These are phyloP conservation scores for Agaricales sp. DNA, from an alignment of 1,284 basidiomycete genomes.

Conservation along the genomic window DNA sequence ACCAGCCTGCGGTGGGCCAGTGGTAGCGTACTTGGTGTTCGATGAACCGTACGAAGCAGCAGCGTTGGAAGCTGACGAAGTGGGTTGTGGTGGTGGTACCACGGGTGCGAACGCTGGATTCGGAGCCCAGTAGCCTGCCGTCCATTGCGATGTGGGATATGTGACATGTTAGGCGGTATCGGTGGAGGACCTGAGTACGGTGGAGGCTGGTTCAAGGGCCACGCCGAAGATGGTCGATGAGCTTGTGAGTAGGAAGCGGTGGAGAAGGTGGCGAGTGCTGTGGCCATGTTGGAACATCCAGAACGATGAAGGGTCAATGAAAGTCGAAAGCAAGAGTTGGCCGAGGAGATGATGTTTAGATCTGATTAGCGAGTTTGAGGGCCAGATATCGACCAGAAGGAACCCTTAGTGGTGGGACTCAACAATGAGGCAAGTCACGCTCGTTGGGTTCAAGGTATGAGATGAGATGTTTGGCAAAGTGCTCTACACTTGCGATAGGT, in stretches of 20 bases:
- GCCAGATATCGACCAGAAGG: not conserved
- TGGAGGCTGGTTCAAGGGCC: not conserved
- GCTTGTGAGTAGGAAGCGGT: not conserved
- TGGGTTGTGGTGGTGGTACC: slow-evolving; percentile 4
- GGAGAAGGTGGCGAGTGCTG: not conserved
- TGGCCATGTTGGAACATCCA: not conserved
- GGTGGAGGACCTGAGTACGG: slow-evolving; percentile 35
- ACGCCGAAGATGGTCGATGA: too few relatives aligned
- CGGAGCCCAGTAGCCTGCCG: slow-evolving; percentile 34
- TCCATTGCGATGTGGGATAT: slow-evolving; percentile 33
- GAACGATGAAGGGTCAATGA: too few relatives aligned
- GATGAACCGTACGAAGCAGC: not conserved
- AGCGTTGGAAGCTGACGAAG: not conserved
- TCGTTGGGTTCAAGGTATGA: not conserved
- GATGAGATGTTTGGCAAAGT: not conserved
- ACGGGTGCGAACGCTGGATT: slow-evolving; percentile 31
- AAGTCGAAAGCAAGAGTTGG: too few relatives aligned
- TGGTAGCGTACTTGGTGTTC: not conserved
- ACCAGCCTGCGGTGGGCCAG: slow-evolving; percentile 9
- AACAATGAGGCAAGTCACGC: not conserved
- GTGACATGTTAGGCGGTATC: slow-evolving; percentile 28
- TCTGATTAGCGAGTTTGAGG: not conserved
- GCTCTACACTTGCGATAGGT: not conserved
- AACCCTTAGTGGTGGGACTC: not conserved
- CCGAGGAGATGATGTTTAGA: too few relatives aligned